phyloP scores from a whole-genome alignment of 2,329 filamentous ascomycete species.

The Claviceps capensis region DNA sequence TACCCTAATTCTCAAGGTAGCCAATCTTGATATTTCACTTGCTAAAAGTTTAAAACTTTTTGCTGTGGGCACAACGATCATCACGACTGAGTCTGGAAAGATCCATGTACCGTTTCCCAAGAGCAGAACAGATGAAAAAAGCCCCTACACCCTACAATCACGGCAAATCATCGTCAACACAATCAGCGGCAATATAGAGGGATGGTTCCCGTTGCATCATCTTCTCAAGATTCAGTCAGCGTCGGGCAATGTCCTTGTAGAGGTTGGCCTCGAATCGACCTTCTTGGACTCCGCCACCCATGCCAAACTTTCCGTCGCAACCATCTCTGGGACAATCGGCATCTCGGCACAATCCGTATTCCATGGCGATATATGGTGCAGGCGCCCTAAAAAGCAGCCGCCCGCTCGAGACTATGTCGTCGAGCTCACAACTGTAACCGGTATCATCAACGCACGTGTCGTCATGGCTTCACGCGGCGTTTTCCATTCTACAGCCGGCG shows the following conservation, averaged over 20 bases:
- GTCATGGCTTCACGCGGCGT: constrained; percentile 24
- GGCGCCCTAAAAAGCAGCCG: not conserved
- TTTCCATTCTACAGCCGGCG: constrained; percentile 27
- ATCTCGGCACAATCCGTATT: not conserved
- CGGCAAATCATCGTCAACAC: constrained; percentile 24
- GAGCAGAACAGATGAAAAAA: no score
- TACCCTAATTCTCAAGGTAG: no score
- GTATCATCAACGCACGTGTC: constrained; percentile 15
- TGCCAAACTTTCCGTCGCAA: no score
- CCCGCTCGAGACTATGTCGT: not conserved
- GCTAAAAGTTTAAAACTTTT: constrained; percentile 18
- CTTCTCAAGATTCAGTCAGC: constrained; percentile 29
- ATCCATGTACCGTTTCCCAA: constrained; percentile 12
- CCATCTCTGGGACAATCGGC: not conserved
- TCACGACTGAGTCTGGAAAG: constrained; percentile 25
- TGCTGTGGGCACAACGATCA: constrained; percentile 13
- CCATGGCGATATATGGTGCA: no score
- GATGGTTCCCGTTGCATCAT: constrained; percentile 36
- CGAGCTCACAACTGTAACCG: not conserved
- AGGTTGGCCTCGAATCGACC: no score
- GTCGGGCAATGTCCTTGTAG: constrained; percentile 25
- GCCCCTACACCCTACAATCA: constrained; percentile 27
- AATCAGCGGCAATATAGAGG: no score
- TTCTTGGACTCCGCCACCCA: no score
- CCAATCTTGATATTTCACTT: no score